Base-by-base conservation (phyloP, 345 rosid species). In the Hibiscus tridactylites region DNA sequence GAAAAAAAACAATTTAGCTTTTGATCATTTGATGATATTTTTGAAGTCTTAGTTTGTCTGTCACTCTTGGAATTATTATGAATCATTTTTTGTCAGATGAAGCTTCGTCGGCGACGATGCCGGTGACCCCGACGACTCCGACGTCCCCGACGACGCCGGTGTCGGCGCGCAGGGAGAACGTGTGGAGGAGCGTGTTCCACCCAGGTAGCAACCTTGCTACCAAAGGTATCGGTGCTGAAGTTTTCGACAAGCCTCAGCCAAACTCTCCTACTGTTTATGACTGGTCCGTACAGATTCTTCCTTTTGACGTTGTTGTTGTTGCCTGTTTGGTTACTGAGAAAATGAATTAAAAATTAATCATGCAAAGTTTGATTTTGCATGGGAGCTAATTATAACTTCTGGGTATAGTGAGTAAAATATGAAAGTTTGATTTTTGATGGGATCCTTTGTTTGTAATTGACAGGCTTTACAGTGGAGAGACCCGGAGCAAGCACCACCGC, bases 171-270 rank as follows among this genome's bases (percentile, higher is more conserved):
- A 89, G 83, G 77, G 95, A 90, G 13, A 95, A 92, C 88, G 99
- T 95, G 61, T 92, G 99, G 97, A 85, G 99, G 85, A 95, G 97
- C 74, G 97, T 95, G 68, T 95, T 95, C 81, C 74, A 94, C 78
- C 98, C 98, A 0, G 98, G 98, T 0, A 91, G 98, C 83, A 91
- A 94, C 87, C 85, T 86, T 5, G 92, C 95, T n/a, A 94, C 96
- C 31, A 88, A 11, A 82, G 74, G 78, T 24, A 80, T 86, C 29
- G 97, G 98, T 0, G 81, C 86, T 9, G 78, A 85, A 57, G 68
- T 87, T 52, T 91, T 90, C 37, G 98, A 94, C 81, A 88, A 84
- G 82, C 97, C 75, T 3, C 88, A 88, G 57, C 86, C 98, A 0
- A 91, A 94, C 83, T 82, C 98, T 28, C 98, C 98, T 54, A 86